These are phyloP conservation scores for Salvia hispanica DNA, from an alignment of 257 asterid genomes.

Conservation along the genomic window DNA sequence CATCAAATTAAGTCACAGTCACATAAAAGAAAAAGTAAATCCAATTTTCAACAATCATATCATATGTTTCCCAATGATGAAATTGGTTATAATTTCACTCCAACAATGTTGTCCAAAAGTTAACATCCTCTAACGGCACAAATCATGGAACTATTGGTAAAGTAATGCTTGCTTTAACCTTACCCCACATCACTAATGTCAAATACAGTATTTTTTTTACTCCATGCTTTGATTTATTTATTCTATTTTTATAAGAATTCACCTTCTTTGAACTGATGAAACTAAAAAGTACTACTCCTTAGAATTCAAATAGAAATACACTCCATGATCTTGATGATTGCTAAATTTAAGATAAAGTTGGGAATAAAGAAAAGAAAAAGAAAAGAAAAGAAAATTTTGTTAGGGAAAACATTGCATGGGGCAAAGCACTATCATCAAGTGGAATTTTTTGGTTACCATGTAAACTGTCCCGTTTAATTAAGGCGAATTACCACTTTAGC, in stretches of 20 bases:
- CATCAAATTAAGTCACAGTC: constrained; percentile 35
- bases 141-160: too few species aligned
- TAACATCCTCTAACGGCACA: neutral
- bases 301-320: constrained; percentile 6
- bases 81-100: neutral
- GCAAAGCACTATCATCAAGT: neutral
- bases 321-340: neutral
- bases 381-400: neutral
- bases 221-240: neutral
- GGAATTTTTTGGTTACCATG: constrained; percentile 29
- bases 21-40: neutral
- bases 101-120: neutral
- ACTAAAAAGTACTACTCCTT: too few species aligned
- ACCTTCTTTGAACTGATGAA: too few species aligned
- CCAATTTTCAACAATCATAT: neutral
- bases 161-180: too few species aligned
- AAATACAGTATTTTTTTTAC: too few species aligned
- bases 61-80: neutral
- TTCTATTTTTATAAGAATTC: too few species aligned
- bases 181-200: too few species aligned
- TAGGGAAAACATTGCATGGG: too few species aligned
- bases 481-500: neutral
- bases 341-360: constrained; percentile 14
- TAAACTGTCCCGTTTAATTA: constrained; percentile 21
- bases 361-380: neutral